These are phyloP conservation scores for Xylaria sp. DNA, from an alignment of 2,329 filamentous ascomycete species.

Conservation along the genomic window DNA sequence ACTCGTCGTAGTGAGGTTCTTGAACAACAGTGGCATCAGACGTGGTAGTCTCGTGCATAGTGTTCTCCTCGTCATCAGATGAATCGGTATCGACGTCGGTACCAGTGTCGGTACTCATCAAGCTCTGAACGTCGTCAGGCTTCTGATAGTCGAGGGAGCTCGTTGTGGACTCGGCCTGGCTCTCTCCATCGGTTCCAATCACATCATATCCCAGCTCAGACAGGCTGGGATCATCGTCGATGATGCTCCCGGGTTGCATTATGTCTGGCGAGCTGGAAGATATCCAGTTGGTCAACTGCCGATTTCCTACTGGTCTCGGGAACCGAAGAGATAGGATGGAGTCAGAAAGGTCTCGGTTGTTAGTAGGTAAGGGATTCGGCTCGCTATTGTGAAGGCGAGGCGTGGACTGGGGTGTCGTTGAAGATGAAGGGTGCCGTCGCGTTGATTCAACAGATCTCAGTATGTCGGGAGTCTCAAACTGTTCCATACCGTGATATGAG, in stretches of 20 bases:
- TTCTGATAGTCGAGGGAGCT: constrained; percentile 45
- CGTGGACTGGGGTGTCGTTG: constrained; percentile 12
- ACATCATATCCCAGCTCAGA: constrained; percentile 54
- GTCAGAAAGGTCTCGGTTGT: constrained; percentile 25
- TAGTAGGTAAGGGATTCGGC: constrained; percentile 17
- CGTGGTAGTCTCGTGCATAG: constrained; percentile 18
- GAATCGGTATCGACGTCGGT: constrained; percentile 42
- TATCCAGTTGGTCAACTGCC: constrained; percentile 54
- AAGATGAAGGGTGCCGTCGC: constrained; percentile 8
- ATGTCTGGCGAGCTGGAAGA: constrained; percentile 54
- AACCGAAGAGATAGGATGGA: constrained; percentile 51
- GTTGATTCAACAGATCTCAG: constrained; percentile 27
- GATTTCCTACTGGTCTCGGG: constrained; percentile 50
- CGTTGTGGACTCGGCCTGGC: constrained; percentile 46
- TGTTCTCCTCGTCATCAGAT: constrained; percentile 36
- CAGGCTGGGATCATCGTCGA: constrained; percentile 47
- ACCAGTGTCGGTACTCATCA: constrained; percentile 36
- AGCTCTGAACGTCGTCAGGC: constrained; percentile 48
- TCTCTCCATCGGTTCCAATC: constrained; percentile 50
- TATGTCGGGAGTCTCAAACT: constrained; percentile 31
- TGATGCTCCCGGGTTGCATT: constrained; percentile 42
- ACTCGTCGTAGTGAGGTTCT: constrained; percentile 20
- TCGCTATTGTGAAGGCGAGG: constrained; percentile 29
- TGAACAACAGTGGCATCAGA: constrained; percentile 20
- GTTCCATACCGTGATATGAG: constrained; percentile 48